Conservation (phyloP, 768 basidiomycete species). For the Suillus spraguei region DNA sequence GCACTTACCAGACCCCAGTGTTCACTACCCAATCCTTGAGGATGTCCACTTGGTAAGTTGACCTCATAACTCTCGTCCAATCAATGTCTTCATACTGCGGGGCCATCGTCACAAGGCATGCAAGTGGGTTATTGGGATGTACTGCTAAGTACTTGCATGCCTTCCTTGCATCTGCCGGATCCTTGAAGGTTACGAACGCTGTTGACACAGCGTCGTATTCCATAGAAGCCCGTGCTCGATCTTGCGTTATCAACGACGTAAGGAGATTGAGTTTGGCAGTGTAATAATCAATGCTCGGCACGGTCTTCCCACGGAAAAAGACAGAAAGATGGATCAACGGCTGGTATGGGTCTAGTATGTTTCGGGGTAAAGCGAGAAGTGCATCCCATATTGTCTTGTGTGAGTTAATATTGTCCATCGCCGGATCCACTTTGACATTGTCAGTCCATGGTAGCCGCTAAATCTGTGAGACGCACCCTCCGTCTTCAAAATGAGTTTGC, state of each 20-base stretch:
- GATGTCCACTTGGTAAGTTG: slow-evolving; percentile 69
- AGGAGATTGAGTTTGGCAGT: slow-evolving; percentile 75
- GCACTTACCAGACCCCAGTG: slow-evolving; percentile 67
- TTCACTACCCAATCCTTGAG: slow-evolving; percentile 81
- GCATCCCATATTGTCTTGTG: slow-evolving; percentile 72
- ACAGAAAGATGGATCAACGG: slow-evolving; percentile 73
- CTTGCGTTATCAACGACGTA: slow-evolving; percentile 69
- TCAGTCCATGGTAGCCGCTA: not conserved
- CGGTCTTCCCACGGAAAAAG: slow-evolving; percentile 68
- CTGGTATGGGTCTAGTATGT: slow-evolving; percentile 72
- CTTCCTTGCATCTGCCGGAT: slow-evolving; percentile 64
- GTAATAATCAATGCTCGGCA: slow-evolving; percentile 82
- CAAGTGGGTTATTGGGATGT: slow-evolving; percentile 72
- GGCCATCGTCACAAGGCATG: slow-evolving; percentile 72
- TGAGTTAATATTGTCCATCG: not conserved
- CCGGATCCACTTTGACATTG: not conserved
- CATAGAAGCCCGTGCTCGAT: slow-evolving; percentile 55
- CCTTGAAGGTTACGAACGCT: slow-evolving; percentile 79
- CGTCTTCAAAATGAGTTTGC: not conserved
- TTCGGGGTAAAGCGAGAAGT: slow-evolving; percentile 64
- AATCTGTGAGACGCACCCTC: not conserved
- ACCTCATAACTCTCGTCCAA: slow-evolving; percentile 78
- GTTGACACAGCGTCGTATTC: slow-evolving; percentile 73
- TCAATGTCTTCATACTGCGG: slow-evolving; percentile 78
- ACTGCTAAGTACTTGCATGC: slow-evolving; percentile 75